These are phyloP conservation scores for Colletotrichum sp. DNA, from an alignment of 2,329 filamentous ascomycete genomes.

Conservation along the genomic window DNA sequence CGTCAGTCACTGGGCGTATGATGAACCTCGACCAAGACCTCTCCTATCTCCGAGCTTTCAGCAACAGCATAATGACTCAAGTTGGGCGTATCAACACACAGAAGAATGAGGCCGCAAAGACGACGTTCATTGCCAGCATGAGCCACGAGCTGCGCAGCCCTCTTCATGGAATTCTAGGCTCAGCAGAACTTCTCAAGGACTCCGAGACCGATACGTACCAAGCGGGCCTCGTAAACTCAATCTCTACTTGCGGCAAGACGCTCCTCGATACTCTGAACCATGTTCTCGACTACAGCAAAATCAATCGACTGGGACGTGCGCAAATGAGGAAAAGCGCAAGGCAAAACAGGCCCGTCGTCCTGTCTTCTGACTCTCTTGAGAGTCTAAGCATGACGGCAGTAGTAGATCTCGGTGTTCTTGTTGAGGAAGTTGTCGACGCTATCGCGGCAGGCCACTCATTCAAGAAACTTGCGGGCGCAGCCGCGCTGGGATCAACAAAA, in stretches of 20 bases:
- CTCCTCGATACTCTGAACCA: constrained; percentile 56
- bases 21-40: constrained; percentile 40
- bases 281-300: constrained; percentile 49
- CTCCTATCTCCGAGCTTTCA: constrained; percentile 42
- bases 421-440: constrained; percentile 43
- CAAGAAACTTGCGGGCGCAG: constrained; percentile 22
- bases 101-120: constrained; percentile 57
- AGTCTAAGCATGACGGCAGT: constrained; percentile 34
- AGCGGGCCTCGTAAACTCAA: constrained; percentile 47
- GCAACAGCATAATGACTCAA: constrained; percentile 54
- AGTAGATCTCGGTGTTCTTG: constrained; percentile 35
- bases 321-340: constrained; percentile 24
- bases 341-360: constrained; percentile 21
- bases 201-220: constrained; percentile 42
- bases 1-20: constrained; percentile 35
- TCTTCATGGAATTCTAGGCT: constrained; percentile 62
- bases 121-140: constrained; percentile 64
- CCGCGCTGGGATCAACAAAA: background rate
- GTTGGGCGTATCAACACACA: constrained; percentile 58
- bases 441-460: constrained; percentile 40
- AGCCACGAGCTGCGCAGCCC: constrained; percentile 63
- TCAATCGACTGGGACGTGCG: constrained; percentile 37
- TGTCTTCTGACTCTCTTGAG: constrained; percentile 33
- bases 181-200: constrained; percentile 53
- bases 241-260: constrained; percentile 52